Evolutionary conservation across 495 filamentous ascomycete genomes (phyloP).

Genomic region (Aspergillus indologenus): DNA sequence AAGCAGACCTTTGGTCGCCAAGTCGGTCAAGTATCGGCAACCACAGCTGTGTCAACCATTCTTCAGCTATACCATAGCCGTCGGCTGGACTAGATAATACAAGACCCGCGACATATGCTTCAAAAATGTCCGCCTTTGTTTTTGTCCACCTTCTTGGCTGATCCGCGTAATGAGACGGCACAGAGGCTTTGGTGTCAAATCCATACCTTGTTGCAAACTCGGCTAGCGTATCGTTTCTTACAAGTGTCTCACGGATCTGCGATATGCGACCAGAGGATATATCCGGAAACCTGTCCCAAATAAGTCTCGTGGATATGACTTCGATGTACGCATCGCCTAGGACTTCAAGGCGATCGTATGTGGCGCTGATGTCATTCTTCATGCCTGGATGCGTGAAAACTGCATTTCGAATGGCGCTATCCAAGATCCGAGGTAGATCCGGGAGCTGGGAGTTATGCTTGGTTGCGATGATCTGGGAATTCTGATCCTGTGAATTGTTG

Average conservation of each 20-base stretch:
- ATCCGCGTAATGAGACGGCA: conserved; percentile 42
- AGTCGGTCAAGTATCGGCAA: conserved; percentile 37
- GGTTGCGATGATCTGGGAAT: neutral
- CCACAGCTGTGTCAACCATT: conserved; percentile 74
- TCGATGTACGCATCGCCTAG: conserved; percentile 75
- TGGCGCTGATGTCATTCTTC: conserved; percentile 28
- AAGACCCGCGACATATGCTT: conserved; percentile 79
- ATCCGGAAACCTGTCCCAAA: conserved; percentile 59
- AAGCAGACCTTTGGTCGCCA: conserved; percentile 35
- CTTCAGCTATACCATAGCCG: conserved; percentile 56
- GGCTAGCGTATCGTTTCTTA: conserved; percentile 75
- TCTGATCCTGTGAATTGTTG: neutral
- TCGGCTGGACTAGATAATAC: conserved; percentile 59
- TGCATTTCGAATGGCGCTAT: conserved; percentile 54
- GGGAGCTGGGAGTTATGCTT: conserved; percentile 31
- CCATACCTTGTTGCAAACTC: conserved; percentile 63
- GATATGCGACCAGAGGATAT: conserved; percentile 58
- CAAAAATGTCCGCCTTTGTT: conserved; percentile 78
- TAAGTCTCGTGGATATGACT: conserved; percentile 61
- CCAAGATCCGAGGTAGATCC: conserved; percentile 54
- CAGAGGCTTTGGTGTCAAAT: conserved; percentile 56
- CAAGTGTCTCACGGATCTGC: conserved; percentile 63
- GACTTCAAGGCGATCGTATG: conserved; percentile 71
- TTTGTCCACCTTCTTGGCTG: conserved; percentile 58
- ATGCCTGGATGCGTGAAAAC: conserved; percentile 67